Base-by-base conservation (phyloP, 371 early-diverging fungal genomes). In the Zopfochytrium polystomum region DNA sequence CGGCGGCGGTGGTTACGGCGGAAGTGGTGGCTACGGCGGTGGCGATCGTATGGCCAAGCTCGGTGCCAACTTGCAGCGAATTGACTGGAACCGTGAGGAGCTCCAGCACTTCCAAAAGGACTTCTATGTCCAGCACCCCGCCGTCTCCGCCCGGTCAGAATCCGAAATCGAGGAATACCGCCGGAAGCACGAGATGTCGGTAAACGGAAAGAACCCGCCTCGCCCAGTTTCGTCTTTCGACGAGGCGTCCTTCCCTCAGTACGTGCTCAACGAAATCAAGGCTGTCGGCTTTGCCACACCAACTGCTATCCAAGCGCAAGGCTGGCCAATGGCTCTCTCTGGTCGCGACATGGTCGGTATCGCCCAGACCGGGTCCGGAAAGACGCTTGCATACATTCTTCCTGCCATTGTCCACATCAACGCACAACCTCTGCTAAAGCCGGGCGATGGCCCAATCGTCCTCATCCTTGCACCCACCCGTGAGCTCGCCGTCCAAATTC, bases 301-400 rank as follows among this genome's bases (percentile, higher is more conserved):
- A 30, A 99, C 99, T 0, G 80, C 96, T 34, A 99, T 99, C 68
- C 99, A 99, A 80, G 88, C 94, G 26, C 99, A 99, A 75, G 99
- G 99, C 52, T 98, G n/a, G n/a, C n/a, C n/a, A n/a, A n/a, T n/a
- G n/a, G n/a, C n/a, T n/a, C n/a, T n/a, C n/a, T n/a, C n/a, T 98
- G 98, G 98, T 99, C 9, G 96, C 97, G 97, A 98, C 99, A 13
- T 85, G 72, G 72, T 75, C 34, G 95, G 95, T 63, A 89, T 99
- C 63, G 99, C 99, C 18, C 90, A 93, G 68, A 99, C 99, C 23
- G 99, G n/a, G n/a, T n/a, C n/a, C n/a, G n/a, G n/a, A n/a, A n/a
- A n/a, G n/a, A n/a, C n/a, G n/a, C n/a, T n/a, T n/a, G n/a, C n/a
- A n/a, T n/a, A n/a, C n/a, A n/a, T n/a, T n/a, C n/a, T n/a, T n/a